Evolutionary conservation across 768 basidiomycete species (phyloP).

Genomic region (Phallus indusiatus): DNA sequence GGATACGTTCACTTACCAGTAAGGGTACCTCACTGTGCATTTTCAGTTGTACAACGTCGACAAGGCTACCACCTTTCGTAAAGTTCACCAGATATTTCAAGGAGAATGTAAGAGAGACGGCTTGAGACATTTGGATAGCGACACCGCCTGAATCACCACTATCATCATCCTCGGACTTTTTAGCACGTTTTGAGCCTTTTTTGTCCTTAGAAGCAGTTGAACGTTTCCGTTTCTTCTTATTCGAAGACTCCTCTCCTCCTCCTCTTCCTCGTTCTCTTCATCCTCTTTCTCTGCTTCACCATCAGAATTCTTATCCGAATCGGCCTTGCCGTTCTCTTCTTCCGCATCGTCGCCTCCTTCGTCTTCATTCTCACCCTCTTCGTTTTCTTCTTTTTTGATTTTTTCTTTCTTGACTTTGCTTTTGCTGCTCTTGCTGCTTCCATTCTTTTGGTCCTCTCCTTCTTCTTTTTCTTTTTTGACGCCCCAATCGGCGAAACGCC

Average conservation of each 20-base stretch:
- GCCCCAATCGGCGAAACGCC: constrained; percentile 31
- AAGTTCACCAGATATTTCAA: constrained; percentile 97
- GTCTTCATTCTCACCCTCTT: constrained; percentile 35
- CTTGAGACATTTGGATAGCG: constrained; percentile 77
- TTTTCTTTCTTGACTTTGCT: constrained; percentile 25
- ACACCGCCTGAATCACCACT: constrained; percentile 45
- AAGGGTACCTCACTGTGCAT: constrained; percentile 91
- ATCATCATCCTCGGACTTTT: constrained; percentile 43
- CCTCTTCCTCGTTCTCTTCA: constrained; percentile 28
- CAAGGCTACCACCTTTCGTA: constrained; percentile 75
- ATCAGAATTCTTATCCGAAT: constrained; percentile 33
- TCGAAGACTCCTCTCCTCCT: constrained; percentile 22
- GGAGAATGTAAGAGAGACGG: constrained; percentile 89
- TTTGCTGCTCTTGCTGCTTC: constrained; percentile 18
- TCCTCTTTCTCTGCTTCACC: constrained; percentile 36
- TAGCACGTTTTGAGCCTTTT: constrained; percentile 41
- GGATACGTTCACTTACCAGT: constrained; percentile 40
- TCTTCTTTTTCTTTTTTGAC: constrained; percentile 26
- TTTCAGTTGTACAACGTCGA: constrained; percentile 66
- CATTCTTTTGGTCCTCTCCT: constrained; percentile 24
- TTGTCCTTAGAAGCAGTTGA: constrained; percentile 29
- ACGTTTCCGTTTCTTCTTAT: constrained; percentile 62
- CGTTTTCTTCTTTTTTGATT: constrained; percentile 20
- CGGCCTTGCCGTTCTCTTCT: constrained; percentile 37
- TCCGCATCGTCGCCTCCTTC: constrained; percentile 39